Evolutionary conservation across 108 stramenopile species (phyloP), one percentile per base, ranked within the genome.

Genomic region (Fragilaria crotonensis): DNA sequence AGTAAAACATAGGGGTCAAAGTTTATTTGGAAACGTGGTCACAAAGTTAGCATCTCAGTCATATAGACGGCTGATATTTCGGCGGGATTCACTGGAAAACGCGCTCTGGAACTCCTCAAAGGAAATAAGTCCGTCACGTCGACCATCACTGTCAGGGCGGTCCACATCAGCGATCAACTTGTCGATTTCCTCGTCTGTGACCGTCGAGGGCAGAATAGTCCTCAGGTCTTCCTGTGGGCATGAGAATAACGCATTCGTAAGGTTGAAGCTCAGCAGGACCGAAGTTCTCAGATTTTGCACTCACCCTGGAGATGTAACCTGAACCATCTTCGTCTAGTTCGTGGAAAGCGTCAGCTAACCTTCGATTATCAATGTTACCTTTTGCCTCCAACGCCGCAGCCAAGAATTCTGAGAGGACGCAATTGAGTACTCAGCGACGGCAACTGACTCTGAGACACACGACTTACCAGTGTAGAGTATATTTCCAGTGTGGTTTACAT

Each of bases 381-480:
- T 73, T 63, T 27, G 79, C 77, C 69, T 93, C 91, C 28, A 94
- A 60, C 14, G 87, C 85, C 22, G 93, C 87, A n/a, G 89, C 89
- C 23, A 90, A 60, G 69, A 94, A 94, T 60, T 94, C 93, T 3
- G n/a, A n/a, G n/a, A n/a, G n/a, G n/a, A n/a, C n/a, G n/a, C n/a
- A n/a, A n/a, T n/a, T n/a, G n/a, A n/a, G n/a, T n/a, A n/a, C n/a
- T n/a, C n/a, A n/a, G n/a, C n/a, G n/a, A n/a, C n/a, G n/a, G n/a
- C n/a, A n/a, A n/a, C n/a, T n/a, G n/a, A n/a, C n/a, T n/a, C n/a
- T n/a, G n/a, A n/a, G n/a, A n/a, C n/a, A n/a, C n/a, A n/a, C n/a
- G n/a, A n/a, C n/a, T n/a, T n/a, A n/a, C n/a, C n/a, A n/a, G 68
- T 71, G 44, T 77, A 77, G 11, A 48, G 67, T 57, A 82, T 77